Evolutionary conservation across 495 filamentous ascomycete species (phyloP).

Genomic region (Glarea lozoyensis): DNA sequence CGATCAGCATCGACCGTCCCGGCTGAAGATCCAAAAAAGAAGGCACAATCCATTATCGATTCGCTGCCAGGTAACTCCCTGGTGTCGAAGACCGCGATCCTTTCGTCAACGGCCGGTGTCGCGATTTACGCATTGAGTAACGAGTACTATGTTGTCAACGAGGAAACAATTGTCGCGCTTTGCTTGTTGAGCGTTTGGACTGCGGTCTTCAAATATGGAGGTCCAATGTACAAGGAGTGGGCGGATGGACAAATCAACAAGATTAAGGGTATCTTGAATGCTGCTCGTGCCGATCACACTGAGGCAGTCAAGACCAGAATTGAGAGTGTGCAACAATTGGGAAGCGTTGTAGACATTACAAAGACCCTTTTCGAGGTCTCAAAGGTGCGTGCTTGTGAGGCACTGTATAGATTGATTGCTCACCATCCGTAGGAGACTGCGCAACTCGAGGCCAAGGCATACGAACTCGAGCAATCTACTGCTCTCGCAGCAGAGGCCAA

Average conservation of each 20-base stretch:
- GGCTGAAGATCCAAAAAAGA: slow-evolving; percentile 75
- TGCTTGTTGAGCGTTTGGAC: slow-evolving; percentile 83
- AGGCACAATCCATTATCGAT: slow-evolving; percentile 91
- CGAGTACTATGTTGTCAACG: slow-evolving; percentile 98
- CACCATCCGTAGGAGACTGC: slow-evolving; percentile 74
- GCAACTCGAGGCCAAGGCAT: slow-evolving; percentile 87
- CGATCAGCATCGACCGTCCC: slow-evolving; percentile 72
- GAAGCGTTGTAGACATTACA: slow-evolving; percentile 88
- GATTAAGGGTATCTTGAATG: slow-evolving; percentile 87
- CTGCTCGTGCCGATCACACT: slow-evolving; percentile 88
- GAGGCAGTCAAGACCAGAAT: slow-evolving; percentile 89
- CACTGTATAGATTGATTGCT: slow-evolving; percentile 3
- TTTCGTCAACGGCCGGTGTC: slow-evolving; percentile 84
- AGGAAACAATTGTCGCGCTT: slow-evolving; percentile 89
- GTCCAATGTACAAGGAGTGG: slow-evolving; percentile 87
- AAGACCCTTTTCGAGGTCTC: slow-evolving; percentile 96
- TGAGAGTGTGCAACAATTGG: slow-evolving; percentile 85
- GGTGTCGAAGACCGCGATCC: slow-evolving; percentile 89
- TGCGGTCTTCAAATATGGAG: slow-evolving; percentile 82
- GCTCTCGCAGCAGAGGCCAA: slow-evolving; percentile 87
- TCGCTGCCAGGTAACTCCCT: slow-evolving; percentile 77
- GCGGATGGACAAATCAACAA: slow-evolving; percentile 76
- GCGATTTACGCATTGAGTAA: slow-evolving; percentile 96
- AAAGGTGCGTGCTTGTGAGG: slow-evolving; percentile 54
- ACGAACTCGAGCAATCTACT: slow-evolving; percentile 92